Evolutionary conservation across 768 basidiomycete species (phyloP).

Genomic region (Amanita rubescens): DNA sequence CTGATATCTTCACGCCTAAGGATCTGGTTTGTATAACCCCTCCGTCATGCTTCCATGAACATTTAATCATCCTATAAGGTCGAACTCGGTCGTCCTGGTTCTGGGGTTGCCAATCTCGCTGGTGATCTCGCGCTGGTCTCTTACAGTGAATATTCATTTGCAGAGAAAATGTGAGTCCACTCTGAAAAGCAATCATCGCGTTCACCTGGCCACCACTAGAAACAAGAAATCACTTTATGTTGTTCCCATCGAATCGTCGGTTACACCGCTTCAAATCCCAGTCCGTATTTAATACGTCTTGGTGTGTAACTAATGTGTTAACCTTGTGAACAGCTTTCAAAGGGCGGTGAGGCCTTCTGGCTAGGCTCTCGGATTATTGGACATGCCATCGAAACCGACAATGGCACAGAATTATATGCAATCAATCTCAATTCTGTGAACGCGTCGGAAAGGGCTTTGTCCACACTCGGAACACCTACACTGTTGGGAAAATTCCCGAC

Average conservation of each 20-base stretch:
- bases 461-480: constrained; percentile 29
- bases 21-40: constrained; percentile 37
- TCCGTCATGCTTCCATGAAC: background rate
- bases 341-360: constrained; percentile 78
- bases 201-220: constrained; percentile 27
- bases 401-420: constrained; percentile 52
- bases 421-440: constrained; percentile 43
- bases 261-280: constrained; percentile 45
- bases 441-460: constrained; percentile 21
- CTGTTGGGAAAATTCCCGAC: constrained; percentile 64
- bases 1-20: constrained; percentile 60
- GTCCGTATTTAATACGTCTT: constrained; percentile 22
- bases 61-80: constrained; percentile 24
- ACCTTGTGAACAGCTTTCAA: constrained; percentile 34
- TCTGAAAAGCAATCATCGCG: background rate
- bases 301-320: background rate
- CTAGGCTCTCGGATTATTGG: constrained; percentile 63
- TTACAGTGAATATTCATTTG: constrained; percentile 61
- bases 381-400: constrained; percentile 52
- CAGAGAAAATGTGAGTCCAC: constrained; percentile 59
- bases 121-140: constrained; percentile 66
- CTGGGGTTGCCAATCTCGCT: constrained; percentile 54
- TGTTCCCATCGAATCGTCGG: constrained; percentile 45
- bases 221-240: constrained; percentile 65
- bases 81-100: constrained; percentile 57